A percentile compares a stretch with the other conserved stretches of the same genome.
Evolutionary conservation across 2,329 filamentous ascomycete genomes (phyloP).

Genomic region (Alternaria tenuissima): DNA sequence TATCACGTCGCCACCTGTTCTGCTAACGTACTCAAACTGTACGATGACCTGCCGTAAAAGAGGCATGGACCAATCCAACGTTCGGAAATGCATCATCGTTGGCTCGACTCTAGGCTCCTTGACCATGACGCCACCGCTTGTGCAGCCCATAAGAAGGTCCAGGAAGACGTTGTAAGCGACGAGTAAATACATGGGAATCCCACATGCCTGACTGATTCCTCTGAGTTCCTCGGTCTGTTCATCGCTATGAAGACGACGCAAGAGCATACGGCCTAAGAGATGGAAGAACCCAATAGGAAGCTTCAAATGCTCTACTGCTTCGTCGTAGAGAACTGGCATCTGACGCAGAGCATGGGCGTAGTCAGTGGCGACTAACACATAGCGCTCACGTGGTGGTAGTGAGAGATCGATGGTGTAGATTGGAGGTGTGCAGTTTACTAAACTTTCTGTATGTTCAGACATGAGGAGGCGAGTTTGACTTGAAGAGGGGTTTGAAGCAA

Average conservation of each 20-base stretch:
- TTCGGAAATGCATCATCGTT: constrained; percentile 64
- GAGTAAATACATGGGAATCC: constrained; percentile 66
- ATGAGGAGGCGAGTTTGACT: background rate
- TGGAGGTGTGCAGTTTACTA: constrained; percentile 35
- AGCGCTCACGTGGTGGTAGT: constrained; percentile 61
- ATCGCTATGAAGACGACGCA: constrained; percentile 60
- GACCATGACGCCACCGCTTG: constrained; percentile 61
- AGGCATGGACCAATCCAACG: constrained; percentile 59
- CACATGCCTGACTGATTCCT: constrained; percentile 62
- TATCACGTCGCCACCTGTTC: constrained; percentile 49
- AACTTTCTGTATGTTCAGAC: background rate
- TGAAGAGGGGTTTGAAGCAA: background rate
- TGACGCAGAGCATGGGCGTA: constrained; percentile 56
- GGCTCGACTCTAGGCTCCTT: constrained; percentile 22
- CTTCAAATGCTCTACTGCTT: constrained; percentile 51
- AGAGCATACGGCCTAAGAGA: constrained; percentile 55
- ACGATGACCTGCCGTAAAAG: constrained; percentile 52
- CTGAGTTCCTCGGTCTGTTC: constrained; percentile 70
- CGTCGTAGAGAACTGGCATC: constrained; percentile 61
- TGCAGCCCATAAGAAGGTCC: constrained; percentile 71
- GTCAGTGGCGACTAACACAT: constrained; percentile 57
- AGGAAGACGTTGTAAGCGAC: constrained; percentile 70
- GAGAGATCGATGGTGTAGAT: constrained; percentile 63
- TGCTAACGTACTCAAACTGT: constrained; percentile 52
- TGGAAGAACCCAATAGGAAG: constrained; percentile 18